phyloP scores from a whole-genome alignment of 192 early-diverging fungal species.

The Phycomyces blakesleeanus region DNA sequence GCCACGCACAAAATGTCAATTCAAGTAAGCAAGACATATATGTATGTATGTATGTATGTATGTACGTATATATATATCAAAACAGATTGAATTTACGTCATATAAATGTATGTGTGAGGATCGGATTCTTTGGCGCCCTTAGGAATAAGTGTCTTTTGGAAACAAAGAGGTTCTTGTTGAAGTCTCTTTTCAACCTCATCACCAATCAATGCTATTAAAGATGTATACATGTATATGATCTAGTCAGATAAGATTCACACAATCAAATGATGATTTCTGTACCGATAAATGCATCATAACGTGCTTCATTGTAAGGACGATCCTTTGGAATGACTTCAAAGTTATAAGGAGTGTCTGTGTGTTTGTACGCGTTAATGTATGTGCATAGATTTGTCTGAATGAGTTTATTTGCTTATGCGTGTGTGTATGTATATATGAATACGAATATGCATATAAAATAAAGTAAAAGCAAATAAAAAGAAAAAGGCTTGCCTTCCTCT shows the following conservation, averaged over 20 bases:
- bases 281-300: conserved; percentile 33
- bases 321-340: conserved; percentile 26
- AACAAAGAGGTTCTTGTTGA: conserved; percentile 13
- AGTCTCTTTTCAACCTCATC: conserved; percentile 25
- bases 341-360: conserved; percentile 20
- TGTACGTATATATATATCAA: too few relatives aligned
- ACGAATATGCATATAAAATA: too few relatives aligned
- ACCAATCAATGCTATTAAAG: conserved; percentile 24
- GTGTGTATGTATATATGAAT: too few relatives aligned
- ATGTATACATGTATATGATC: too few relatives aligned
- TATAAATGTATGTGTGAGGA: conserved; percentile 21
- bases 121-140: background rate
- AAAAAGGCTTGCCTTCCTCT: conserved; percentile 11
- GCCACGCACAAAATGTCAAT: background rate
- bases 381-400: too few relatives aligned
- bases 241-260: background rate
- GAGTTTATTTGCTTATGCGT: too few relatives aligned
- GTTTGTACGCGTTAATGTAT: background rate
- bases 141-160: conserved; percentile 22
- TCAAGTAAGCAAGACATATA: too few relatives aligned
- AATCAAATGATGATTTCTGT: background rate
- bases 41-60: too few relatives aligned
- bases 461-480: background rate
- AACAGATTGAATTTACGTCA: conserved; percentile 10
- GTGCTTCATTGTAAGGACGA: conserved; percentile 28